phyloP scores from a whole-genome alignment of 495 filamentous ascomycete species.

The Penicillium desertorum region DNA sequence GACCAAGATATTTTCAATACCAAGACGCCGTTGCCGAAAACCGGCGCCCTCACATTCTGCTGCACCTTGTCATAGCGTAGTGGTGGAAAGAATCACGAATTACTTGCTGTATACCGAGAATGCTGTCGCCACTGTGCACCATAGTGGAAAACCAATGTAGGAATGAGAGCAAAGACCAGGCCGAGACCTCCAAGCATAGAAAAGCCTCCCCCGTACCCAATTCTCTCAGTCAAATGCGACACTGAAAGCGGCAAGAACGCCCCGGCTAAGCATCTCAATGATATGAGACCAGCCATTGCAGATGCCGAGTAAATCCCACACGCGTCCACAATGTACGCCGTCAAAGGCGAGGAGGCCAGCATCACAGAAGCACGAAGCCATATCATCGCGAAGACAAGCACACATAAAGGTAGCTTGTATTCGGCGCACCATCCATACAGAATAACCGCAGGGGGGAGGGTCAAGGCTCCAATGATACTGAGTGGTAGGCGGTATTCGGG shows the following conservation, averaged over 20 bases:
- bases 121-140: constrained; percentile 1
- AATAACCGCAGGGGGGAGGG: constrained; percentile 1
- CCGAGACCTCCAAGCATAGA: not conserved
- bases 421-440: constrained; percentile 2
- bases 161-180: not conserved
- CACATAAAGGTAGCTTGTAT: not conserved
- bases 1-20: too few species aligned
- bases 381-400: not conserved
- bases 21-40: too few species aligned
- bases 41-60: too few species aligned
- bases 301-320: constrained; percentile 4
- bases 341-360: not conserved
- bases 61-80: too few species aligned
- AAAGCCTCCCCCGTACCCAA: not conserved
- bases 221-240: not conserved
- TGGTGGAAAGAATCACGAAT: not conserved
- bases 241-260: not conserved
- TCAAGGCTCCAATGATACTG: constrained; percentile 1
- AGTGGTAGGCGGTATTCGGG: constrained; percentile 2
- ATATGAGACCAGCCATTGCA: constrained; percentile 1
- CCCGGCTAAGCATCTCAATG: not conserved
- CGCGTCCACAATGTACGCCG: constrained; percentile 2
- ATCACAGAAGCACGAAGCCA: constrained; percentile 4
- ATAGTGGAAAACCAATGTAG: not conserved
- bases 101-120: not conserved